Conservation (phyloP, 2,329 filamentous ascomycete species). For the Thelonectria olida region DNA sequence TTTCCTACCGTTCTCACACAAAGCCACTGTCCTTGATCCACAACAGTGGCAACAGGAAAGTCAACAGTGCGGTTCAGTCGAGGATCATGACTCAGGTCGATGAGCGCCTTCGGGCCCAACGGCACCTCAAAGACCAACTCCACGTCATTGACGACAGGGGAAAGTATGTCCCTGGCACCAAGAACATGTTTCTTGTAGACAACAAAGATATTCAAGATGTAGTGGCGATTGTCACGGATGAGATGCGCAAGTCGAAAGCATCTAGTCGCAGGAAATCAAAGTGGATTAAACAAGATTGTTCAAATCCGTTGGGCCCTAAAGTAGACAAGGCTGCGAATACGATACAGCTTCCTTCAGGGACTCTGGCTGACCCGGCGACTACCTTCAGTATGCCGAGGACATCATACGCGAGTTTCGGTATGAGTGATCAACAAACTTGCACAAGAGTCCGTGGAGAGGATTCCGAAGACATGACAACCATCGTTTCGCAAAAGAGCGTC, state of each 20-base stretch:
- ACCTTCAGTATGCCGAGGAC: constrained; percentile 46
- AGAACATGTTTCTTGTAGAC: constrained; percentile 33
- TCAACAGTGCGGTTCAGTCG: constrained; percentile 1
- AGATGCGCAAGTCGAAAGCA: constrained; percentile 18
- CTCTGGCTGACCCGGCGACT: constrained; percentile 43
- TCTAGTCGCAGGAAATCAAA: constrained; percentile 4
- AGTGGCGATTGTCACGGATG: constrained; percentile 32
- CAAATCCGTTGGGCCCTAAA: constrained; percentile 24
- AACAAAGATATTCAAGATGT: constrained; percentile 37
- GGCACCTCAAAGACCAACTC: constrained; percentile 25
- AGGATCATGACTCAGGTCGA: constrained; percentile 30
- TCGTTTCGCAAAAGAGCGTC: constrained; percentile 41
- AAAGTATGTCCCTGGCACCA: constrained; percentile 17
- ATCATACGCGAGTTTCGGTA: constrained; percentile 39
- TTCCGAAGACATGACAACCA: constrained; percentile 37
- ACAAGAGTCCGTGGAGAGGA: constrained; percentile 31
- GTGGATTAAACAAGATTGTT: constrained; percentile 10
- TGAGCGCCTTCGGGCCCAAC: constrained; percentile 30
- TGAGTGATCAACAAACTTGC: constrained; percentile 31
- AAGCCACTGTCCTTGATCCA: neutral
- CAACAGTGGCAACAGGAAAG: neutral
- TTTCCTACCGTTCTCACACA: no score
- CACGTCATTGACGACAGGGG: constrained; percentile 26
- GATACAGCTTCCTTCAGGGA: constrained; percentile 37
- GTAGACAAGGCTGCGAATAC: constrained; percentile 32